These are phyloP conservation scores for Phytophthora sp. DNA, from an alignment of 352 stramenopile genomes.

Conservation along the genomic window DNA sequence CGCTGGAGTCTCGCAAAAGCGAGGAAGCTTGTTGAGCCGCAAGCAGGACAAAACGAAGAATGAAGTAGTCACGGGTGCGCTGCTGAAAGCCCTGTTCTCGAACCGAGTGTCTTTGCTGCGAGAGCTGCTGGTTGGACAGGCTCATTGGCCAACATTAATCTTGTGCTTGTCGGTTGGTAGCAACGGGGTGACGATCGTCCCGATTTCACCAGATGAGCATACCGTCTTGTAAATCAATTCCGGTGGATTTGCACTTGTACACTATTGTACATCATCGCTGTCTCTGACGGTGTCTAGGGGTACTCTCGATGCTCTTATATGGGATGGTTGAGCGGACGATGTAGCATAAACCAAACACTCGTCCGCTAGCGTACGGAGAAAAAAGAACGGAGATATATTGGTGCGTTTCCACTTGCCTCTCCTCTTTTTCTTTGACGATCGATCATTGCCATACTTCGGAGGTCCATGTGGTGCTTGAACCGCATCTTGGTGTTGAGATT, in stretches of 20 bases:
- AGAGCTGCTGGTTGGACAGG: slow-evolving; percentile 4
- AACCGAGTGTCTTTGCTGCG: slow-evolving; percentile 17
- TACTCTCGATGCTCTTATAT: no score
- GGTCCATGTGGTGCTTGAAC: no score
- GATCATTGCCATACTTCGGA: no score
- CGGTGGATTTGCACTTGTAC: slow-evolving; percentile 16
- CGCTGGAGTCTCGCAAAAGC: slow-evolving; percentile 6
- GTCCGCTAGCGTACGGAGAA: no score
- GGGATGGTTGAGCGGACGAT: no score
- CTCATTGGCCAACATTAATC: background rate
- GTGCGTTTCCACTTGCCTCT: no score
- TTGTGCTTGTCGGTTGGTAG: slow-evolving; percentile 7
- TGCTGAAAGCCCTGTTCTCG: slow-evolving; percentile 7
- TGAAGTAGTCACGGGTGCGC: slow-evolving; percentile 1
- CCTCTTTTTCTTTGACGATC: no score
- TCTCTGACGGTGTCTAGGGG: no score
- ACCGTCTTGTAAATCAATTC: slow-evolving; percentile 28
- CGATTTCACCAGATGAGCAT: slow-evolving; percentile 31
- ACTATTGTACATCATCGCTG: no score
- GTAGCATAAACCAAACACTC: no score
- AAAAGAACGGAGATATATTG: no score
- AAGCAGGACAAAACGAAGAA: slow-evolving; percentile 13
- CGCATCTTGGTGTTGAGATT: no score
- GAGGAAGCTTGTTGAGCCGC: slow-evolving; percentile 24
- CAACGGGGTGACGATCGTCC: slow-evolving; percentile 10